A percentile compares a stretch with the other conserved stretches of the same genome.
Evolutionary conservation across 2,329 filamentous ascomycete genomes (phyloP).

Genomic region (Leptographium lundbergii): DNA sequence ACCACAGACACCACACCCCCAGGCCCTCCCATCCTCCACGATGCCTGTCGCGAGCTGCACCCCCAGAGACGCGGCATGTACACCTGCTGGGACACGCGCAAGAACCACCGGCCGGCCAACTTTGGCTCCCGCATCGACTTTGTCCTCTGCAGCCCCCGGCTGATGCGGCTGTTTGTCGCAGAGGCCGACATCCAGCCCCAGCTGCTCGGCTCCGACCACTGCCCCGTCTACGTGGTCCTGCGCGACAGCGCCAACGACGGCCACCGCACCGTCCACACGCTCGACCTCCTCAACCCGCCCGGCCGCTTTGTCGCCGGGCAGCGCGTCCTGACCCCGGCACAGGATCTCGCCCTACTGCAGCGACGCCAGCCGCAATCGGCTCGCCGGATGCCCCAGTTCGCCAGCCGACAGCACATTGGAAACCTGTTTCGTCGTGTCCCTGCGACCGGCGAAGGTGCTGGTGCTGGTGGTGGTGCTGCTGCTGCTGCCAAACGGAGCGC

Average conservation of each 20-base stretch:
- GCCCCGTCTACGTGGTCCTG: constrained; percentile 73
- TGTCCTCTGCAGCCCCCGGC: constrained; percentile 66
- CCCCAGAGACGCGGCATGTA: constrained; percentile 79
- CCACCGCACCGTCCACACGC: constrained; percentile 37
- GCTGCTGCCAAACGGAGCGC: too few relatives aligned
- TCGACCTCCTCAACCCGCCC: constrained; percentile 66
- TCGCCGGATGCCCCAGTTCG: constrained; percentile 76
- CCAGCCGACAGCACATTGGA: constrained; percentile 70
- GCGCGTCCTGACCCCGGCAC: not conserved
- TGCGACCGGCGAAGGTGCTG: not conserved
- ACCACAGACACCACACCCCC: constrained; percentile 18
- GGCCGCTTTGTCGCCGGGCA: constrained; percentile 56
- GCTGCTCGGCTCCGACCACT: constrained; percentile 90
- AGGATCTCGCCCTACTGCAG: not conserved
- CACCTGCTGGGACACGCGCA: constrained; percentile 91
- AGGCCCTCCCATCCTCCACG: constrained; percentile 54
- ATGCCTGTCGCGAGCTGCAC: constrained; percentile 73
- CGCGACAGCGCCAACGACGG: constrained; percentile 43
- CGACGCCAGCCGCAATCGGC: constrained; percentile 60
- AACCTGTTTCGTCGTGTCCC: constrained; percentile 62
- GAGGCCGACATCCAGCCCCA: constrained; percentile 80
- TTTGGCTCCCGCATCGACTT: constrained; percentile 91
- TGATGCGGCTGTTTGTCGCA: constrained; percentile 67
- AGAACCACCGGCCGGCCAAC: constrained; percentile 91
- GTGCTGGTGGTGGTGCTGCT: too few relatives aligned